Evolutionary conservation across 2,329 filamentous ascomycete genomes (phyloP).

Genomic region (Blastomyces gilchristii): DNA sequence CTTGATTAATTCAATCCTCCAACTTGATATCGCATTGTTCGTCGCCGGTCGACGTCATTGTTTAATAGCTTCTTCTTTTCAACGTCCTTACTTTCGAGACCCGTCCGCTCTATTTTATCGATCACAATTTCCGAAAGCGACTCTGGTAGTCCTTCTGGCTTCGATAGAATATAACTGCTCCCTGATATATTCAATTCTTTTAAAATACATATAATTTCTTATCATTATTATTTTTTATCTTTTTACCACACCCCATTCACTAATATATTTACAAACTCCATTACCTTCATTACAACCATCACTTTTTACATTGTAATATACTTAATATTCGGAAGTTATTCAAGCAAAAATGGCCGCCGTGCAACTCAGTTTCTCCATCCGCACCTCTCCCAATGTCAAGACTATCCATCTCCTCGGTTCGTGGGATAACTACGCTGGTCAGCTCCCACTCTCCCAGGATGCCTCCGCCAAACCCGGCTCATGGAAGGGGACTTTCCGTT

Average conservation of each 20-base stretch:
- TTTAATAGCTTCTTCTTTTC: conserved; percentile 15
- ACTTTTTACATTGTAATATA: conserved; percentile 6
- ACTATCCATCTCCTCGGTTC: conserved; percentile 94
- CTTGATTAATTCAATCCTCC: conserved; percentile 12
- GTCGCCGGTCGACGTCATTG: conserved; percentile 17
- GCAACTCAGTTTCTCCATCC: conserved; percentile 91
- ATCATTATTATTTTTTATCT: neutral
- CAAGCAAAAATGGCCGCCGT: conserved; percentile 65
- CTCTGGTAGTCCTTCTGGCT: conserved; percentile 5
- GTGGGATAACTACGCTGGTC: conserved; percentile 93
- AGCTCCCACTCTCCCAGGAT: conserved; percentile 90
- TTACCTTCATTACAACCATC: conserved; percentile 2
- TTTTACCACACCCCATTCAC: conserved; percentile 4
- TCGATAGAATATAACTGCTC: neutral
- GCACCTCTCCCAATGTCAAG: conserved; percentile 93
- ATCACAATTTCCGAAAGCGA: conserved; percentile 1
- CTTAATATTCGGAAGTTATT: conserved; percentile 11
- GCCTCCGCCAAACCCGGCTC: conserved; percentile 72
- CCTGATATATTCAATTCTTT: conserved; percentile 1
- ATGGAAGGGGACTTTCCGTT: conserved; percentile 95
- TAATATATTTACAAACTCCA: neutral
- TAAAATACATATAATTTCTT: neutral
- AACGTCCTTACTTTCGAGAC: conserved; percentile 3
- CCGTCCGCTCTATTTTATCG: conserved; percentile 5
- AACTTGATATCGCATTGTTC: conserved; percentile 6